These are phyloP conservation scores for Cyberlindnera amylophila DNA, from an alignment of 805 yeast species.

Conservation along the genomic window DNA sequence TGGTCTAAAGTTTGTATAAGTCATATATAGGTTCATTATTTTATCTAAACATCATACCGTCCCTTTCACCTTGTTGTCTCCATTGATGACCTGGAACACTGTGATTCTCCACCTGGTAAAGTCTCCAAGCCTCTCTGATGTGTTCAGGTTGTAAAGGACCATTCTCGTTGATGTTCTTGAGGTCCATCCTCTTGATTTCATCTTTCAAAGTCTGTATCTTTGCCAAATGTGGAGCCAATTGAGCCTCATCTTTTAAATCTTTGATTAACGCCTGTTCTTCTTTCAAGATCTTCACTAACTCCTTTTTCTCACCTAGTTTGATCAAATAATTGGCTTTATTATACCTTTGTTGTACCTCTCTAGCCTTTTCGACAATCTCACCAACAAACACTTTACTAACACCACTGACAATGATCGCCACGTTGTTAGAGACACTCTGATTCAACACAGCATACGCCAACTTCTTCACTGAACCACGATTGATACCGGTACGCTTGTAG, in stretches of 20 bases:
- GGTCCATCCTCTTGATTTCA: conserved; percentile 27
- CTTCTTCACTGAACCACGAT: conserved; percentile 73
- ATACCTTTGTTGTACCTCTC: conserved; percentile 61
- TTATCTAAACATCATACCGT: conserved; percentile 65
- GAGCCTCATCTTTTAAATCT: conserved; percentile 25
- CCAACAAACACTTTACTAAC: conserved; percentile 87
- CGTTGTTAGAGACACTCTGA: conserved; percentile 74
- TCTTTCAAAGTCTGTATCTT: conserved; percentile 23
- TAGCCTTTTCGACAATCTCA: conserved; percentile 79
- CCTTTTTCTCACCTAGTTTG: conserved; percentile 41
- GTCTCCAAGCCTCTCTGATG: conserved; percentile 83
- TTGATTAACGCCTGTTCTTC: conserved; percentile 35
- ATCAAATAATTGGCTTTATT: conserved; percentile 34
- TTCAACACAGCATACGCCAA: conserved; percentile 75
- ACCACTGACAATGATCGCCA: conserved; percentile 80
- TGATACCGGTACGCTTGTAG: conserved; percentile 72
- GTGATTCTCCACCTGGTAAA: conserved; percentile 64
- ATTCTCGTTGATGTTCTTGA: conserved; percentile 34
- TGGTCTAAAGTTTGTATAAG: too few species aligned
- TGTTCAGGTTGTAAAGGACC: conserved; percentile 80
- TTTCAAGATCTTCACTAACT: conserved; percentile 30
- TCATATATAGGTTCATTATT: too few species aligned
- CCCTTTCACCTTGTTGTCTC: conserved; percentile 69
- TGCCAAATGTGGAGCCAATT: conserved; percentile 12
- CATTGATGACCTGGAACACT: conserved; percentile 60